These are phyloP conservation scores for Candida germanica DNA, from an alignment of 805 yeast genomes.

Conservation along the genomic window DNA sequence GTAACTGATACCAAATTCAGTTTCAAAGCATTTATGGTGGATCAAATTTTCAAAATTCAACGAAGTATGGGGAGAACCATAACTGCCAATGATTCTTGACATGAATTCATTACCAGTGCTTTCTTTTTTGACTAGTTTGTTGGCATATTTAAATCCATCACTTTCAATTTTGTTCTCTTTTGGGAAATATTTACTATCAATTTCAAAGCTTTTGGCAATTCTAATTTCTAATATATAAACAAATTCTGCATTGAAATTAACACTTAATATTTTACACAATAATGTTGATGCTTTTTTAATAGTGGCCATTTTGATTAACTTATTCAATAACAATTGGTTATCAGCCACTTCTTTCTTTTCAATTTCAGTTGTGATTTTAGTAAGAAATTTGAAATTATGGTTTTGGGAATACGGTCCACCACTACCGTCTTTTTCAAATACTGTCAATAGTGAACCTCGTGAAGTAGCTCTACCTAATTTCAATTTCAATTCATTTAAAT, in stretches of 20 bases:
- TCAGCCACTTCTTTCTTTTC: conserved; percentile 9
- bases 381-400: conserved; percentile 38
- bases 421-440: conserved; percentile 63
- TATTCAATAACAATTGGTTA: conserved; percentile 34
- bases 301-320: conserved; percentile 34
- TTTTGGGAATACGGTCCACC: conserved; percentile 58
- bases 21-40: conserved; percentile 44
- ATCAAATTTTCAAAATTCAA: conserved; percentile 33
- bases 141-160: conserved; percentile 40
- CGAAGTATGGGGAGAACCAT: conserved; percentile 24
- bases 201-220: conserved; percentile 44
- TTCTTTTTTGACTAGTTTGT: conserved; percentile 27
- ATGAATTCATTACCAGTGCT: conserved; percentile 33
- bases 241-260: conserved; percentile 35
- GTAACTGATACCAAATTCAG: conserved; percentile 52
- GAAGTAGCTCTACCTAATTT: conserved; percentile 60
- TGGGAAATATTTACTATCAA: conserved; percentile 45
- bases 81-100: conserved; percentile 46
- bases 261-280: conserved; percentile 36
- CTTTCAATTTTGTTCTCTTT: conserved; percentile 41
- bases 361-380: conserved; percentile 10
- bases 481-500: conserved; percentile 27
- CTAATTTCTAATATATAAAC: conserved; percentile 52
- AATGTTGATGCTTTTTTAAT: conserved; percentile 42
- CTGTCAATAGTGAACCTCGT: conserved; percentile 34